Evolutionary conservation across 2,329 filamentous ascomycete genomes (phyloP).

Genomic region (Acrocalymma vagum): DNA sequence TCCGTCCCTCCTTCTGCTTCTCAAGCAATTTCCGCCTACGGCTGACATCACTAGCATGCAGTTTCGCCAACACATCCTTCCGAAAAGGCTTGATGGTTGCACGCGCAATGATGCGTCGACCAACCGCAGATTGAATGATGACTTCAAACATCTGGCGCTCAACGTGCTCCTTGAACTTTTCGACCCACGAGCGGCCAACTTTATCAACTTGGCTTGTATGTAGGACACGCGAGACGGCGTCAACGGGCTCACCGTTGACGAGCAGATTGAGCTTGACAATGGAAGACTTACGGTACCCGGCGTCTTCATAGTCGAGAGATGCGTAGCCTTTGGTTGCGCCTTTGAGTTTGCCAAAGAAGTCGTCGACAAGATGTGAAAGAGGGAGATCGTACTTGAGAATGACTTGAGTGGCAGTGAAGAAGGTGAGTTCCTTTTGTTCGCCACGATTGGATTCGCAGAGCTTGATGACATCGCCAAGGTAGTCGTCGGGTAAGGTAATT

Average conservation of each 20-base stretch:
- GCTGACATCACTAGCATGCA: slow-evolving; percentile 89
- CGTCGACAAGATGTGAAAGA: slow-evolving; percentile 88
- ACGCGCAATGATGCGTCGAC: slow-evolving; percentile 82
- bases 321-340: slow-evolving; percentile 94
- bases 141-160: slow-evolving; percentile 98
- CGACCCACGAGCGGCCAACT: slow-evolving; percentile 86
- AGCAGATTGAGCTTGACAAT: slow-evolving; percentile 91
- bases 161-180: slow-evolving; percentile 96
- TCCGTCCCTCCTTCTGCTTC: slow-evolving; percentile 95
- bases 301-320: slow-evolving; percentile 95
- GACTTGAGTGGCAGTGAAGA: slow-evolving; percentile 91
- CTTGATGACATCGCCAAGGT: slow-evolving; percentile 93
- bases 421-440: slow-evolving; percentile 85
- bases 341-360: slow-evolving; percentile 97
- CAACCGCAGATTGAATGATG: slow-evolving; percentile 89
- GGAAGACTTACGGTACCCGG: slow-evolving; percentile 81
- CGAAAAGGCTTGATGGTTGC: slow-evolving; percentile 97
- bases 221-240: slow-evolving; percentile 91
- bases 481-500: slow-evolving; percentile 91
- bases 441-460: slow-evolving; percentile 91
- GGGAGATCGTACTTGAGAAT: slow-evolving; percentile 94
- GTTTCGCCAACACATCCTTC: slow-evolving; percentile 91
- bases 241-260: slow-evolving; percentile 92
- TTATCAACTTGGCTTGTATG: slow-evolving; percentile 83
- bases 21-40: slow-evolving; percentile 87